Conservation (phyloP, 495 filamentous ascomycete genomes). For the Aspergillus leporis region DNA sequence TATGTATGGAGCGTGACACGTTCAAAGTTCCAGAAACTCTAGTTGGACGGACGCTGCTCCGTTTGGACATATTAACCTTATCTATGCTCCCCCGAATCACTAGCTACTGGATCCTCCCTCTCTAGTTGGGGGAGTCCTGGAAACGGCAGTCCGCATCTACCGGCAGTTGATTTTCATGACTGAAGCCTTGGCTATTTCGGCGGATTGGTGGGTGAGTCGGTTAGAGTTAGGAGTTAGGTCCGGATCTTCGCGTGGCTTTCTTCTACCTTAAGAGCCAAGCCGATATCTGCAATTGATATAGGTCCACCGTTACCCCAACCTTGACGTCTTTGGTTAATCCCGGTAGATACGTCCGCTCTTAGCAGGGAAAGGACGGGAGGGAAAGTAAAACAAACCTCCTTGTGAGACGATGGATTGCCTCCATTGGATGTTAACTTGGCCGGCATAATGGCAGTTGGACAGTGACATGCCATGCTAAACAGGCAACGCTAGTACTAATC, state of each 20-base stretch:
- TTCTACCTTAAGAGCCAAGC: neutral
- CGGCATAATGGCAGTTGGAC: neutral
- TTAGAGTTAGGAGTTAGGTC: neutral
- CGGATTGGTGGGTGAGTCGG: neutral
- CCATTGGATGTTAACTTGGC: neutral
- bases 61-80: too few species aligned
- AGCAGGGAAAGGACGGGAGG: neutral
- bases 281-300: slow-evolving; percentile 1
- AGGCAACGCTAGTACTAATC: neutral
- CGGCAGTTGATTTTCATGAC: neutral
- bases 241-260: neutral
- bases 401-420: neutral
- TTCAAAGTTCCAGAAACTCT: too few species aligned
- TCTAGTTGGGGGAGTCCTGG: neutral
- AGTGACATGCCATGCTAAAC: neutral
- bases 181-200: neutral
- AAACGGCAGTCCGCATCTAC: neutral
- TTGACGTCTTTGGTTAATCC: neutral
- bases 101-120: neutral
- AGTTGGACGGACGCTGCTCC: too few species aligned
- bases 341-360: neutral
- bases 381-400: neutral
- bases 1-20: neutral
- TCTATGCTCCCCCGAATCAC: too few species aligned
- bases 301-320: neutral